These are phyloP conservation scores for Camptophora hylomeconis DNA, from an alignment of 2,329 filamentous ascomycete genomes.

Conservation along the genomic window DNA sequence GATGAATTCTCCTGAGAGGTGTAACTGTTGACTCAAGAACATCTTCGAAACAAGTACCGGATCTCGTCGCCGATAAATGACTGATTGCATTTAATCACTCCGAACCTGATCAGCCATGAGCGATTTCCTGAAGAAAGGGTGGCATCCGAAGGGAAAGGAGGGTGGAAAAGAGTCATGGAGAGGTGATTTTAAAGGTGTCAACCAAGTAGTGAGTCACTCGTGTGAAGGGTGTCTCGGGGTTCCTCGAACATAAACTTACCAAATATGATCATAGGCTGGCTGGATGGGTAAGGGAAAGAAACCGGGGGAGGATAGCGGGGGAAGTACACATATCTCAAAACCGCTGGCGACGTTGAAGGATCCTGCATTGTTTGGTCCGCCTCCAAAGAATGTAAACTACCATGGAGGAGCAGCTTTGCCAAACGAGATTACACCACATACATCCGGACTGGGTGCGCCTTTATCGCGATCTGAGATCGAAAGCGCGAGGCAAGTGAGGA, in stretches of 20 bases:
- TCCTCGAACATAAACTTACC: constrained; percentile 7
- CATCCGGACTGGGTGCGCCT: constrained; percentile 30
- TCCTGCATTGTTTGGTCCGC: constrained; percentile 64
- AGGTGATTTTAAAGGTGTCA: constrained; percentile 43
- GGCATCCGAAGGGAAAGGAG: constrained; percentile 41
- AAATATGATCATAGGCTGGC: constrained; percentile 34
- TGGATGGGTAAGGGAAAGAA: constrained; percentile 45
- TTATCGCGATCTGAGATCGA: constrained; percentile 26
- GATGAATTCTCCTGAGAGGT: no score
- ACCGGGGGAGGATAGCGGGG: constrained; percentile 23
- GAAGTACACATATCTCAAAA: constrained; percentile 39
- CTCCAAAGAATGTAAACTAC: constrained; percentile 53
- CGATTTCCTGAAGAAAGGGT: constrained; percentile 37
- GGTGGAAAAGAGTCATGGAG: constrained; percentile 42
- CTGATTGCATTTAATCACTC: no score
- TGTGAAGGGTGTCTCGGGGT: constrained; percentile 5
- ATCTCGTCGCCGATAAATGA: no score
- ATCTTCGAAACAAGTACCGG: no score
- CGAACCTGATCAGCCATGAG: constrained; percentile 26
- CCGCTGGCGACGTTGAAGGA: constrained; percentile 63
- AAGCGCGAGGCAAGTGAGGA: constrained; percentile 20
- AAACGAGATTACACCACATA: constrained; percentile 32
- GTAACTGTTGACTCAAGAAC: no score
- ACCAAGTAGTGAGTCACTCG: constrained; percentile 38
- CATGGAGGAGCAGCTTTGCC: constrained; percentile 32